Conservation (phyloP, 495 filamentous ascomycete genomes). For the Neurospora sp. region DNA sequence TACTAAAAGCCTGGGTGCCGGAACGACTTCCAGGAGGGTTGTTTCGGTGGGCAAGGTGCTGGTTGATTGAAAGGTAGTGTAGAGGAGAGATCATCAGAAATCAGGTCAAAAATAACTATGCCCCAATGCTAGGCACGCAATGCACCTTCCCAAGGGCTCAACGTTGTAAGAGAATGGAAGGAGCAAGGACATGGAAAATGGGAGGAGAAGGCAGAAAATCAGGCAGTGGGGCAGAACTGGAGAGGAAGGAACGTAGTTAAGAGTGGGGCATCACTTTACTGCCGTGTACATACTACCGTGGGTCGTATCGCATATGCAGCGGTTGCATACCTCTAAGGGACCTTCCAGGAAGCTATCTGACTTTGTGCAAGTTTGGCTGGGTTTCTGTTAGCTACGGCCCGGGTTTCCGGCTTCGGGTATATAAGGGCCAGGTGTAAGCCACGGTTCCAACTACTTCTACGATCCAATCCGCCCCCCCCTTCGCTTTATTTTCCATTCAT, state of each 20-base stretch:
- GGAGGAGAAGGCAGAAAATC: neutral
- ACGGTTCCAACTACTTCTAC: too few species aligned
- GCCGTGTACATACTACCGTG: neutral
- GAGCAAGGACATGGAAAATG: too few species aligned
- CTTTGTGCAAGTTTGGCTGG: neutral
- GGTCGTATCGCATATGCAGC: neutral
- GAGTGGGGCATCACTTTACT: neutral
- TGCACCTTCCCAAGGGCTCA: too few species aligned
- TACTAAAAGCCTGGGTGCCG: neutral
- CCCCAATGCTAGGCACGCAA: too few species aligned
- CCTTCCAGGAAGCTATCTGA: neutral
- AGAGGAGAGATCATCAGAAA: too few species aligned
- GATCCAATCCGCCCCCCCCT: too few species aligned
- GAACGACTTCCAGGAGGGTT: neutral
- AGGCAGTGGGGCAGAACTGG: too few species aligned
- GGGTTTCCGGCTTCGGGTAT: neutral
- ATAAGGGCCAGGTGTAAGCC: neutral
- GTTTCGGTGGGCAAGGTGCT: too few species aligned
- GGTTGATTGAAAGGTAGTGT: neutral
- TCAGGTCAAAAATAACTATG: too few species aligned
- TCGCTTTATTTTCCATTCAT: neutral
- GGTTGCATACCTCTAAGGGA: neutral
- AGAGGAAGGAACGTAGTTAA: neutral
- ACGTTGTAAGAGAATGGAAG: too few species aligned
- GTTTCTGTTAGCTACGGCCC: neutral